A percentile compares a stretch with the other conserved stretches of the same genome.
These are phyloP conservation scores for Cercospora berteroae DNA, from an alignment of 2,329 filamentous ascomycete species.

Conservation along the genomic window DNA sequence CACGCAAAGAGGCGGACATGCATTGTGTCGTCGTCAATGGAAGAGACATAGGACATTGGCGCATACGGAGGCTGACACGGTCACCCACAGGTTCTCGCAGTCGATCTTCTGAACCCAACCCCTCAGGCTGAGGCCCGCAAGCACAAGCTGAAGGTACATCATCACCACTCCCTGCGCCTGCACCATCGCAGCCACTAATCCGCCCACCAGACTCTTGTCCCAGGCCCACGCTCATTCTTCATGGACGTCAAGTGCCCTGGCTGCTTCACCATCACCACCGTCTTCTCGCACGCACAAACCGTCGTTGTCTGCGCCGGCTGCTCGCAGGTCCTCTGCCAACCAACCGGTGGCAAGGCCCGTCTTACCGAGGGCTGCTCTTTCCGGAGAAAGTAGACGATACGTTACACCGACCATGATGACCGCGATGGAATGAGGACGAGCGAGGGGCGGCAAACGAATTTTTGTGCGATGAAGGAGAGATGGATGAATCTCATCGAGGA, in stretches of 20 bases:
- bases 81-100: constrained; percentile 85
- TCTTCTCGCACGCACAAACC: constrained; percentile 99
- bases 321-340: constrained; percentile 99
- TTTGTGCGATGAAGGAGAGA: constrained; percentile 9
- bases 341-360: constrained; percentile 97
- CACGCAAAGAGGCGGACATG: constrained; percentile 7
- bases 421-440: constrained; percentile 21
- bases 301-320: constrained; percentile 99
- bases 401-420: constrained; percentile 29
- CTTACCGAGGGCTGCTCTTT: constrained; percentile 99
- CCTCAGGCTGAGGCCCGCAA: constrained; percentile 97
- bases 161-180: not conserved
- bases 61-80: constrained; percentile 27
- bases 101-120: constrained; percentile 99
- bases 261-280: constrained; percentile 99
- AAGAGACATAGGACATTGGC: not conserved
- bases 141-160: constrained; percentile 98
- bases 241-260: constrained; percentile 99
- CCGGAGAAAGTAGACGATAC: constrained; percentile 90
- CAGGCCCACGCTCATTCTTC: constrained; percentile 98
- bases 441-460: not conserved
- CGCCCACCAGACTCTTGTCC: constrained; percentile 63
- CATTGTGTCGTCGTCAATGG: constrained; percentile 1
- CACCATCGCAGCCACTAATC: constrained; percentile 7
- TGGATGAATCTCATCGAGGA: constrained; percentile 3